These are phyloP conservation scores for Neoconidiobolus thromboides DNA, from an alignment of 371 early-diverging fungal genomes.

Conservation along the genomic window DNA sequence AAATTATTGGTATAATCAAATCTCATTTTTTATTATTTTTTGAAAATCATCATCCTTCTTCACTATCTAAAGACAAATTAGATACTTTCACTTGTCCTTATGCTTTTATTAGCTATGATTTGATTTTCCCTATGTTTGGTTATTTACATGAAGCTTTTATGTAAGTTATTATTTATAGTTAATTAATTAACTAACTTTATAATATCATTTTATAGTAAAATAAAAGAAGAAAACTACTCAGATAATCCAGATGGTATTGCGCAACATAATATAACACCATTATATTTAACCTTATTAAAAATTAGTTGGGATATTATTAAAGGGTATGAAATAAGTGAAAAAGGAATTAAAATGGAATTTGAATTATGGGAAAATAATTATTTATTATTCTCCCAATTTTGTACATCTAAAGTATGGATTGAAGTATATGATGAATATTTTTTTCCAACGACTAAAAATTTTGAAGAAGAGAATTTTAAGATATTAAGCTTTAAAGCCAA, in stretches of 20 bases:
- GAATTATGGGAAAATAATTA: not conserved
- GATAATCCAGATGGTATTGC: no score
- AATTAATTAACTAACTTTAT: no score
- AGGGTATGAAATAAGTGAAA: no score
- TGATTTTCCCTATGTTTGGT: not conserved
- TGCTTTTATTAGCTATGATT: not conserved
- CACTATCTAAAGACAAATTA: not conserved
- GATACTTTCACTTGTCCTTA: not conserved
- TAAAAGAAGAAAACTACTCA: no score
- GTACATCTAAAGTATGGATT: conserved; percentile 16
- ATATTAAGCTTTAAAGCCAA: conserved; percentile 11
- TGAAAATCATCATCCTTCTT: not conserved
- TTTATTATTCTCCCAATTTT: conserved; percentile 13
- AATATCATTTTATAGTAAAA: no score
- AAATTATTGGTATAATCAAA: not conserved
- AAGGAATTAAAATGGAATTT: no score
- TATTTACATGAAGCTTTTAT: not conserved
- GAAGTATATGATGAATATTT: conserved; percentile 16
- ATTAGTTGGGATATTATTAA: no score
- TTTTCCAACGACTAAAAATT: conserved; percentile 17
- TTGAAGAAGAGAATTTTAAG: conserved; percentile 19
- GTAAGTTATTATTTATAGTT: not conserved
- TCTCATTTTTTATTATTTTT: not conserved
- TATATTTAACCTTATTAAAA: no score
- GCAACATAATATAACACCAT: no score